Percentiles rank a stretch among this genome's conserved stretches.
These are phyloP conservation scores for Diaporthe humulicola DNA, from an alignment of 2,329 filamentous ascomycete genomes.

Conservation along the genomic window DNA sequence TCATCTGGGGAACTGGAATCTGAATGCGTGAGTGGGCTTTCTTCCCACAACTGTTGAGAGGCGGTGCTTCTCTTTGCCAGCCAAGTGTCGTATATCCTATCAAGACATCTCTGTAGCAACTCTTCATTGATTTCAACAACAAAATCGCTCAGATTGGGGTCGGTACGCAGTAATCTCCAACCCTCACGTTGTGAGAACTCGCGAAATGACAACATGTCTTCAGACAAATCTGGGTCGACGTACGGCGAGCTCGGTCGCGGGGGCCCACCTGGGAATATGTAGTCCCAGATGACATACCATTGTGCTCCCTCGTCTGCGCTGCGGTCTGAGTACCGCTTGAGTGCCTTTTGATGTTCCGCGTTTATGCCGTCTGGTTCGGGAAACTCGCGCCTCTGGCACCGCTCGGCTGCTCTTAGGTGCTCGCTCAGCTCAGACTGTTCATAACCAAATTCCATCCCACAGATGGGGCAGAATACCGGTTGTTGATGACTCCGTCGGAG, in stretches of 20 bases:
- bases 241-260: constrained; percentile 37
- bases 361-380: constrained; percentile 39
- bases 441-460: constrained; percentile 36
- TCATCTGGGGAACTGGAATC: not conserved
- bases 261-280: constrained; percentile 41
- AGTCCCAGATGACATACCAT: constrained; percentile 21
- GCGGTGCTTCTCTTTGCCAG: not conserved
- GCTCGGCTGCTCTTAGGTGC: not conserved
- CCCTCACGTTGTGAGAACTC: constrained; percentile 8
- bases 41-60: not conserved
- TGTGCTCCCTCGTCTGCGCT: not conserved
- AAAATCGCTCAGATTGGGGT: not conserved
- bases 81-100: not conserved
- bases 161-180: not conserved
- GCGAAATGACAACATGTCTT: constrained; percentile 41
- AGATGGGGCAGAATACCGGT: constrained; percentile 39
- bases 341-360: not conserved
- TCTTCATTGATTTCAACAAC: not conserved
- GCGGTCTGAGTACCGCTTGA: constrained; percentile 21
- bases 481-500: constrained; percentile 40
- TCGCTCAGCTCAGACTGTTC: not conserved
- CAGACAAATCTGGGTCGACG: constrained; percentile 31
- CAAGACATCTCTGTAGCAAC: not conserved
- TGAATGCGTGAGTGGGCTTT: not conserved
- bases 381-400: not conserved